These are phyloP conservation scores for Lotus japonicus DNA, from an alignment of 306 rosid species.

Conservation along the genomic window DNA sequence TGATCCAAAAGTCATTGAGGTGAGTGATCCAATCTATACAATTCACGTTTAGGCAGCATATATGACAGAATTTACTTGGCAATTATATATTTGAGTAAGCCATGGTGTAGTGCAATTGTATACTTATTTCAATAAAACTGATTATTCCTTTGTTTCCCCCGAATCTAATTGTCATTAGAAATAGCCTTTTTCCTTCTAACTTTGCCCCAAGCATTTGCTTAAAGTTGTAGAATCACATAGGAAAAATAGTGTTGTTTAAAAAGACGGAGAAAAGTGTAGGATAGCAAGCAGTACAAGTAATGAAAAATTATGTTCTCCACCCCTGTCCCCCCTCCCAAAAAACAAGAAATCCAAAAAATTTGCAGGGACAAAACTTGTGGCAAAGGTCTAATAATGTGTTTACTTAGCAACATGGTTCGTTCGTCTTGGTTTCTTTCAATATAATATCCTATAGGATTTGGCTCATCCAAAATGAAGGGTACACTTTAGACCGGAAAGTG, in stretches of 20 bases:
- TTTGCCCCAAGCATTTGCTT: background rate
- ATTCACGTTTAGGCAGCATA: background rate
- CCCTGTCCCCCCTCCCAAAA: too few species aligned
- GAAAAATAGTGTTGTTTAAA: too few species aligned
- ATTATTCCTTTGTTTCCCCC: background rate
- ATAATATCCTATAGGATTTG: background rate
- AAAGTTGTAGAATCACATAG: too few species aligned
- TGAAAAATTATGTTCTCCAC: too few species aligned
- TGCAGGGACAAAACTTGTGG: too few species aligned
- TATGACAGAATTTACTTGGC: background rate
- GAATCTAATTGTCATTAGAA: background rate
- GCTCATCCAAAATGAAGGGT: background rate
- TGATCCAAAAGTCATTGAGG: constrained; percentile 78
- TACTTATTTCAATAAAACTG: background rate
- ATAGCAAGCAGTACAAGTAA: too few species aligned
- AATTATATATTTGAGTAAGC: constrained; percentile 1
- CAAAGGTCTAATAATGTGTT: too few species aligned
- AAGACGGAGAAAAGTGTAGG: too few species aligned
- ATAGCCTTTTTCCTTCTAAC: background rate
- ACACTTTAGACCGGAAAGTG: background rate
- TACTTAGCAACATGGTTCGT: background rate
- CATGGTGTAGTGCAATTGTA: background rate
- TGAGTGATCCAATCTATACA: constrained; percentile 27
- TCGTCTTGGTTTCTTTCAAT: constrained; percentile 9
- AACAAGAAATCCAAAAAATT: too few species aligned